Evolutionary conservation across 805 yeast genomes (phyloP).

Genomic region (Zygoascus ofunaensis): DNA sequence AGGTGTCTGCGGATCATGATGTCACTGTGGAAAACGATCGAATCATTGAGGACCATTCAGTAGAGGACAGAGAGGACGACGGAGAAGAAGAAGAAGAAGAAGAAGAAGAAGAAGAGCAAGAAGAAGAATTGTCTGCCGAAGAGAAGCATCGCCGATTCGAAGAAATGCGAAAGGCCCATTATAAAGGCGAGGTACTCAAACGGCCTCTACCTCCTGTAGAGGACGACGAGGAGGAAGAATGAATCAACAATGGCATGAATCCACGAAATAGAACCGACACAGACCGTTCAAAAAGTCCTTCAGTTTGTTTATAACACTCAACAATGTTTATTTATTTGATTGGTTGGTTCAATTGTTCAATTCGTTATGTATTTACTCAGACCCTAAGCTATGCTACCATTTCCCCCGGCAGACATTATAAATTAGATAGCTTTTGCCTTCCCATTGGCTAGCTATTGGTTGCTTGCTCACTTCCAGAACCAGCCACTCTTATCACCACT

Average conservation of each 20-base stretch:
- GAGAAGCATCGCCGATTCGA: slow-evolving; percentile 63
- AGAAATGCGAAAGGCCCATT: slow-evolving; percentile 71
- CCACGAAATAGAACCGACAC: background rate
- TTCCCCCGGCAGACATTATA: no score
- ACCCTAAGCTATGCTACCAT: no score
- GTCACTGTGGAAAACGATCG: slow-evolving; percentile 20
- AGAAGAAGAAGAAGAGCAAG: slow-evolving; percentile 33
- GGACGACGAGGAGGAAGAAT: slow-evolving; percentile 24
- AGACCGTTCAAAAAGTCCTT: background rate
- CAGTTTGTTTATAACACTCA: no score
- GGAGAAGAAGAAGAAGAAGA: slow-evolving; percentile 22
- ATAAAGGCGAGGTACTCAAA: slow-evolving; percentile 30
- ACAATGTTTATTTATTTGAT: no score
- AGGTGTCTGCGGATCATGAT: slow-evolving; percentile 17
- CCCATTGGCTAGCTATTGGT: no score
- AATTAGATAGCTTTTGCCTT: no score
- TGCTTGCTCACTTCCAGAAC: slow-evolving; percentile 29
- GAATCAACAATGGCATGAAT: no score
- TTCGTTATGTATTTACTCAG: no score
- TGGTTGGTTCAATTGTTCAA: no score
- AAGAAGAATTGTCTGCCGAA: slow-evolving; percentile 40
- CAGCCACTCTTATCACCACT: slow-evolving; percentile 21
- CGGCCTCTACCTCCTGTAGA: slow-evolving; percentile 19
- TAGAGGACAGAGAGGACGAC: slow-evolving; percentile 18
- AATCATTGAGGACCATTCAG: slow-evolving; percentile 13